Conservation (phyloP, 257 asterid species). For the Pogostemon cablin region DNA sequence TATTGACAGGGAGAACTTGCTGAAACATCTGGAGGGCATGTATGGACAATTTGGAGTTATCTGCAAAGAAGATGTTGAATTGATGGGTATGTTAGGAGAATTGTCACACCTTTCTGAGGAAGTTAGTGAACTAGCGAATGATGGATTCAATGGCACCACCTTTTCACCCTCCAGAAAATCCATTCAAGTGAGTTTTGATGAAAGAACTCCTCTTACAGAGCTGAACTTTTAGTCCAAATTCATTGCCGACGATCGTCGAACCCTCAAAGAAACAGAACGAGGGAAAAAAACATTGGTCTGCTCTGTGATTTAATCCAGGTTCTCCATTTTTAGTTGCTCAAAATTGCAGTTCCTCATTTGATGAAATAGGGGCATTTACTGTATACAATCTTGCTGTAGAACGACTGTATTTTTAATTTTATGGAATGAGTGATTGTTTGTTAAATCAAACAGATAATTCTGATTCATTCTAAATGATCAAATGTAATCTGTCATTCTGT, state of each 20-base stretch:
- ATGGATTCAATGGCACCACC: not conserved
- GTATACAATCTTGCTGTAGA: not conserved
- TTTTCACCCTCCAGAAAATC: conserved; percentile 39
- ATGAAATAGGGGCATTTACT: not conserved
- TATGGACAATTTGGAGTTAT: conserved; percentile 35
- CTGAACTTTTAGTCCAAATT: conserved; percentile 28
- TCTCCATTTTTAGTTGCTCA: not conserved
- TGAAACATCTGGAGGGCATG: conserved; percentile 38
- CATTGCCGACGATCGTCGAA: too few relatives aligned
- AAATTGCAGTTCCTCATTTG: not conserved
- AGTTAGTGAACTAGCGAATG: conserved; percentile 23
- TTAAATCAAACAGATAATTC: conserved; percentile 9
- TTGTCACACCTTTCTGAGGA: conserved; percentile 32
- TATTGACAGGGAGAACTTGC: conserved; percentile 32
- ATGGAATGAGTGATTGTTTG: not conserved
- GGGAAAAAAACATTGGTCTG: not conserved
- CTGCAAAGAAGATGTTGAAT: conserved; percentile 41
- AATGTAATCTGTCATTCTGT: not conserved
- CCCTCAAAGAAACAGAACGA: not conserved
- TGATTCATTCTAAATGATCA: not conserved
- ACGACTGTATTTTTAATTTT: not conserved
- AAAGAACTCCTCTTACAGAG: conserved; percentile 44
- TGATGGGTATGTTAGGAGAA: conserved; percentile 40
- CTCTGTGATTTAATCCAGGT: not conserved
- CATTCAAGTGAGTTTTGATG: conserved; percentile 24